These are phyloP conservation scores for Vaccinium macrocarpon DNA, from an alignment of 148 eudicot species.

Conservation along the genomic window DNA sequence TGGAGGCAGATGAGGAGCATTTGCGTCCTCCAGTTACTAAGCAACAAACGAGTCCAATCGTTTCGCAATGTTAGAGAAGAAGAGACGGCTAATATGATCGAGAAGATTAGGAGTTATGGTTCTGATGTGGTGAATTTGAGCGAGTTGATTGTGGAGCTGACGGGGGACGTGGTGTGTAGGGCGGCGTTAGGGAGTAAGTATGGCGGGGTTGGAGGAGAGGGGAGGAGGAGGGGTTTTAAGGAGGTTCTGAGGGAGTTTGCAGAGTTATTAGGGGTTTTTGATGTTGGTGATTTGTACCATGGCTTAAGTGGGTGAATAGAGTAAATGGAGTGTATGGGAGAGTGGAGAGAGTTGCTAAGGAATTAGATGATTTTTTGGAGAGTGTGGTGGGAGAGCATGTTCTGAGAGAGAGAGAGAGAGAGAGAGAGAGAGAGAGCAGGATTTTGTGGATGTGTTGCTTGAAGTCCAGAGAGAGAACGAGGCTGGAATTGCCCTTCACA, in stretches of 20 bases:
- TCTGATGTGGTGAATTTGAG: slow-evolving; percentile 32
- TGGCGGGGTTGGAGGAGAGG: not conserved
- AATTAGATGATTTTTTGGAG: not conserved
- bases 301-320: not conserved
- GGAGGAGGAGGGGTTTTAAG: not conserved
- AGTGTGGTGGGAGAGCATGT: not conserved
- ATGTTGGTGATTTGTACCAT: not conserved
- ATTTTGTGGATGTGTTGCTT: slow-evolving; percentile 4
- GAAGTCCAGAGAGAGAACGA: not conserved
- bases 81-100: slow-evolving; percentile 16
- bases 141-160: slow-evolving; percentile 15
- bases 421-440: not conserved
- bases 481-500: slow-evolving; percentile 17
- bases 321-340: not conserved
- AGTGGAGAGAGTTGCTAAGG: slow-evolving; percentile 25
- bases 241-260: not conserved
- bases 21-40: slow-evolving; percentile 39
- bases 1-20: slow-evolving; percentile 64
- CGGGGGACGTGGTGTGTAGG: not conserved
- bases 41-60: slow-evolving; percentile 23
- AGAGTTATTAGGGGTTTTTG: not conserved
- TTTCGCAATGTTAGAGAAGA: slow-evolving; percentile 25
- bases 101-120: slow-evolving; percentile 6
- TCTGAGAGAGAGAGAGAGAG: not conserved
- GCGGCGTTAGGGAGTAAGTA: not conserved